phyloP scores from a whole-genome alignment of 441 rosid species.

The Melastoma candidum region DNA sequence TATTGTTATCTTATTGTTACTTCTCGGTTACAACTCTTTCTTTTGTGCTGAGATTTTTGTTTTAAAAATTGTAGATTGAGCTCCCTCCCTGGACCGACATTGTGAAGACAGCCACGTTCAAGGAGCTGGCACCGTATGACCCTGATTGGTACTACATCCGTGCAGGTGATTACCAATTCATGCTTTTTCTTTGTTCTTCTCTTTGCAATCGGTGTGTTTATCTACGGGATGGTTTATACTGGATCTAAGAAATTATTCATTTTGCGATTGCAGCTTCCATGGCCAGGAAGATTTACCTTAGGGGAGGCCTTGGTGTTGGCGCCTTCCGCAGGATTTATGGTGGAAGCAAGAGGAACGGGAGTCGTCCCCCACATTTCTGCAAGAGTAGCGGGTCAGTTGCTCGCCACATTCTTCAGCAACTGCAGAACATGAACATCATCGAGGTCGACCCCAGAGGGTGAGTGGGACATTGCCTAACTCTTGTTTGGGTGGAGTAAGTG shows the following conservation, averaged over 20 bases:
- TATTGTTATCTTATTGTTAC: no score
- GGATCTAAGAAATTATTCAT: neutral
- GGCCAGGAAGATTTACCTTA: slow-evolving; percentile 10
- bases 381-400: slow-evolving; percentile 5
- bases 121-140: slow-evolving; percentile 9
- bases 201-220: neutral
- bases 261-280: slow-evolving; percentile 7
- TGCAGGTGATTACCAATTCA: neutral
- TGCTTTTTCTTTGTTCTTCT: neutral
- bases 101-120: slow-evolving; percentile 7
- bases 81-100: slow-evolving; percentile 9
- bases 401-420: slow-evolving; percentile 8
- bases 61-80: neutral
- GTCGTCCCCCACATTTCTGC: slow-evolving; percentile 5
- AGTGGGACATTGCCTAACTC: neutral
- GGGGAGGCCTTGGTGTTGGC: slow-evolving; percentile 4
- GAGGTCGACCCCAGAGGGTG: slow-evolving; percentile 2
- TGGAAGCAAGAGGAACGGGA: slow-evolving; percentile 9
- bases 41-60: no score
- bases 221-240: neutral
- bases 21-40: no score
- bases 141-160: slow-evolving; percentile 9
- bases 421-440: slow-evolving; percentile 4
- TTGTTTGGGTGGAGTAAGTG: no score
- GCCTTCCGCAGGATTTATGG: slow-evolving; percentile 3